Conservation (phyloP, 2,329 filamentous ascomycete species). For the Ceratocystis ficicola region DNA sequence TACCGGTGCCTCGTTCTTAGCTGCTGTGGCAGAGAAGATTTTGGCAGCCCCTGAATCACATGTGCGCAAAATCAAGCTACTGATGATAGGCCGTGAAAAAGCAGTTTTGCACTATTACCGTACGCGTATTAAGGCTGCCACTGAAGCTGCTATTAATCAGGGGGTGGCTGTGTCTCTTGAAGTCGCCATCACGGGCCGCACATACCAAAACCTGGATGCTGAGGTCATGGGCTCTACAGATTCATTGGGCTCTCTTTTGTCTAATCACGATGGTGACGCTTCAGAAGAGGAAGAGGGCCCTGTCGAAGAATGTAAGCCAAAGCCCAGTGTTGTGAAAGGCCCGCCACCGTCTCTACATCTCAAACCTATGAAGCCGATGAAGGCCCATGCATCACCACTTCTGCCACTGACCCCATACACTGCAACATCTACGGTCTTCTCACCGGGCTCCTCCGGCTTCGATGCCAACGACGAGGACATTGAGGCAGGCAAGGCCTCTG, state of each 20-base stretch:
- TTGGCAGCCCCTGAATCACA: conserved; percentile 34
- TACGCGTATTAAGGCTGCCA: conserved; percentile 31
- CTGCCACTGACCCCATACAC: conserved; percentile 17
- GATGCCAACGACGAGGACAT: conserved; percentile 14
- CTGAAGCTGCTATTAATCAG: conserved; percentile 35
- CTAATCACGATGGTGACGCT: conserved; percentile 8
- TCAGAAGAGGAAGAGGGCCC: conserved; percentile 14
- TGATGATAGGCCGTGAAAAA: conserved; percentile 44
- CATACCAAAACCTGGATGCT: conserved; percentile 15
- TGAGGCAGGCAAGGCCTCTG: conserved; percentile 11
- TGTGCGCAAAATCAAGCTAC: conserved; percentile 30
- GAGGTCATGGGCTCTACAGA: conserved; percentile 12
- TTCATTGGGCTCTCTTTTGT: conserved; percentile 17
- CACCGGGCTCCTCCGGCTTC: conserved; percentile 16
- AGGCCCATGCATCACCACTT: conserved; percentile 3
- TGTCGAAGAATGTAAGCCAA: conserved; percentile 11
- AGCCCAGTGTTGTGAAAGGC: neutral
- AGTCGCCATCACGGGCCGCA: conserved; percentile 18
- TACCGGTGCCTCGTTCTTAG: conserved; percentile 48
- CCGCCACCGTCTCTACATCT: conserved; percentile 18
- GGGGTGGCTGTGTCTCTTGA: conserved; percentile 8
- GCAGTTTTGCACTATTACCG: conserved; percentile 38
- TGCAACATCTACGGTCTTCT: conserved; percentile 20
- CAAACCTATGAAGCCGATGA: conserved; percentile 16
- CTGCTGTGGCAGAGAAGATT: conserved; percentile 42